phyloP scores from a whole-genome alignment of 2,329 filamentous ascomycete genomes.

The Sporothrix dimorphospora region DNA sequence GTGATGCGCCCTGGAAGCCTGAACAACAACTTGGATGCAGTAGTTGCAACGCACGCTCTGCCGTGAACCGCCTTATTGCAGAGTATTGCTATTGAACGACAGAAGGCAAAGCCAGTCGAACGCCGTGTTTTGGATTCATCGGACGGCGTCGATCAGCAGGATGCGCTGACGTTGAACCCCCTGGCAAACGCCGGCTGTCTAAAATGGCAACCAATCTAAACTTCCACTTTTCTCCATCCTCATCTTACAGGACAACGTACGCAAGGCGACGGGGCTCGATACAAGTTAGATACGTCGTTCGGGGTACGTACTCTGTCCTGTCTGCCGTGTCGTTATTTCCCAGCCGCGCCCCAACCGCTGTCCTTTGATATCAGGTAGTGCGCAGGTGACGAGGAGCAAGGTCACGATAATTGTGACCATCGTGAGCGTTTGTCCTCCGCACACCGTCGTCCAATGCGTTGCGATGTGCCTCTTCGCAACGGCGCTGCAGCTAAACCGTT shows the following conservation, averaged over 20 bases:
- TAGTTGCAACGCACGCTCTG: neutral
- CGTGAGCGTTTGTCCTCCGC: neutral
- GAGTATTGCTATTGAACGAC: neutral
- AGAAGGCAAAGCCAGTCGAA: neutral
- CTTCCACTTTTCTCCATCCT: neutral
- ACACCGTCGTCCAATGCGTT: constrained; percentile 13
- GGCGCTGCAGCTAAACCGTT: neutral
- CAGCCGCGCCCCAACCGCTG: neutral
- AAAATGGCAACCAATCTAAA: constrained; percentile 12
- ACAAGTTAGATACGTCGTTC: no score
- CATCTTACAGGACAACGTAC: neutral
- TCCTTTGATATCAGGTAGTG: neutral
- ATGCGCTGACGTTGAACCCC: constrained; percentile 17
- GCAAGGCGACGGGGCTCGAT: neutral
- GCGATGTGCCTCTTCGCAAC: constrained; percentile 2
- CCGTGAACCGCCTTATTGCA: neutral
- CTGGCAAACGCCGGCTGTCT: constrained; percentile 10
- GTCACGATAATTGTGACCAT: neutral
- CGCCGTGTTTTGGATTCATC: neutral
- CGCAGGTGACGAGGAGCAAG: constrained; percentile 4
- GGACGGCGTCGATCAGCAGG: neutral
- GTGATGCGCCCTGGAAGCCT: neutral
- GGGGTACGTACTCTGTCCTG: neutral
- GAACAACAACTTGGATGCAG: neutral
- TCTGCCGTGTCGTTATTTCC: constrained; percentile 1